Percentiles rank a stretch among this genome's conserved stretches.
Conservation (phyloP, 768 basidiomycete genomes). For the Nidularia sp. region DNA sequence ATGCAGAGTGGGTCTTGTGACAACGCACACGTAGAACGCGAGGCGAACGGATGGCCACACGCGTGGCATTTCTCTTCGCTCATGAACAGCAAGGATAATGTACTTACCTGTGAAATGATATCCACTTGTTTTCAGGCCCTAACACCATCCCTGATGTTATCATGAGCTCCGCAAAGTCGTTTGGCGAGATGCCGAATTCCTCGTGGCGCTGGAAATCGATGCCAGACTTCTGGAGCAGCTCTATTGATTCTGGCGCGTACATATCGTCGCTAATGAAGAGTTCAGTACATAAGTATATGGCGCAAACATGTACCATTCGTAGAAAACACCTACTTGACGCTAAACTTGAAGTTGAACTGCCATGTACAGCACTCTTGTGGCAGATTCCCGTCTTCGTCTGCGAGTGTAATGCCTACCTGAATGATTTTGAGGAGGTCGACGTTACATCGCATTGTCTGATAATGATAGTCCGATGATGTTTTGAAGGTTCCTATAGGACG, state of each 20-base stretch:
- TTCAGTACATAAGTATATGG: constrained; percentile 3
- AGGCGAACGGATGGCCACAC: neutral
- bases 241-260: constrained; percentile 97
- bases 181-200: constrained; percentile 86
- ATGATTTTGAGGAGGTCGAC: constrained; percentile 98
- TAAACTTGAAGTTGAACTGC: constrained; percentile 99
- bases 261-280: constrained; percentile 77
- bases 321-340: constrained; percentile 61
- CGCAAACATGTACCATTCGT: neutral
- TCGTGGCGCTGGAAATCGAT: constrained; percentile 94
- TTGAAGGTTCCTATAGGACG: constrained; percentile 95
- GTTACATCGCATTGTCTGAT: constrained; percentile 99
- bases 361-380: constrained; percentile 91
- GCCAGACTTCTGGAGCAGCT: constrained; percentile 90
- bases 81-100: neutral
- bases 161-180: constrained; percentile 94
- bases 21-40: neutral
- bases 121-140: constrained; percentile 87
- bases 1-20: neutral
- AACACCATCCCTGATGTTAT: constrained; percentile 95
- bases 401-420: constrained; percentile 92
- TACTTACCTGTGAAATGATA: constrained; percentile 94
- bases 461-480: constrained; percentile 97
- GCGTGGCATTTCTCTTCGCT: neutral
- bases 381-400: constrained; percentile 90